A percentile compares a stretch with the other conserved stretches of the same genome.
Conservation (phyloP, 495 filamentous ascomycete species). For the Coniosporium apollinis region DNA sequence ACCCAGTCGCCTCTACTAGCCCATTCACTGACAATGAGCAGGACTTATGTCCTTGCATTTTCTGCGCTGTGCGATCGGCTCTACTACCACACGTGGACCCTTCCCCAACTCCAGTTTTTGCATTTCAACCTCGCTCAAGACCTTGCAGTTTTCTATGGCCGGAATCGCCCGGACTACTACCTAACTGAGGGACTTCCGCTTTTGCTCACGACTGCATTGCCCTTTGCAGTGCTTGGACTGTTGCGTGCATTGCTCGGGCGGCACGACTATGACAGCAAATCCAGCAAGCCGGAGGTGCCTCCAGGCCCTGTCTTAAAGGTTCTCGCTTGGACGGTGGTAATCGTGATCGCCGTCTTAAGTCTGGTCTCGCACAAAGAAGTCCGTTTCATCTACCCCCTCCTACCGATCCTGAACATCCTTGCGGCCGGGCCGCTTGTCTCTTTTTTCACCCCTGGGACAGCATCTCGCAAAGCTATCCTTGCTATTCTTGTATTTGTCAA, state of each 20-base stretch:
- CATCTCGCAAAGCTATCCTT: constrained; percentile 26
- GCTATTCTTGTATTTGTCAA: constrained; percentile 45
- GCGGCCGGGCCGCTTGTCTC: constrained; percentile 46
- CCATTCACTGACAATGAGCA: constrained; percentile 15
- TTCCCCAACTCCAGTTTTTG: constrained; percentile 77
- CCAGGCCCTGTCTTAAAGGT: neutral
- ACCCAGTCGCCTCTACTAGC: no score
- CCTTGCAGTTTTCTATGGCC: constrained; percentile 83
- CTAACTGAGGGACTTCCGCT: constrained; percentile 77
- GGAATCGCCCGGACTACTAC: constrained; percentile 86
- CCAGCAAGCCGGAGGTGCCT: neutral
- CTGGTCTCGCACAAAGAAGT: constrained; percentile 92
- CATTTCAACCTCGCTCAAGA: constrained; percentile 83
- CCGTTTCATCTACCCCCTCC: constrained; percentile 86
- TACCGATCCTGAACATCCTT: constrained; percentile 71
- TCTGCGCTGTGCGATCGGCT: constrained; percentile 56
- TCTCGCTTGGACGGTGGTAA: constrained; percentile 40
- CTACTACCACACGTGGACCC: constrained; percentile 78
- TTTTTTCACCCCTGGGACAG: constrained; percentile 36
- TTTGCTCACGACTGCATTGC: constrained; percentile 67
- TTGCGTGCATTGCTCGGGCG: constrained; percentile 23
- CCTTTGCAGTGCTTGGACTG: constrained; percentile 52
- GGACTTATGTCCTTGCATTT: constrained; percentile 37
- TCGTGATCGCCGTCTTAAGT: constrained; percentile 49
- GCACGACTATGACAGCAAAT: no score